Conservation (phyloP, 192 early-diverging fungal species). For the Kappamyces sp. region DNA sequence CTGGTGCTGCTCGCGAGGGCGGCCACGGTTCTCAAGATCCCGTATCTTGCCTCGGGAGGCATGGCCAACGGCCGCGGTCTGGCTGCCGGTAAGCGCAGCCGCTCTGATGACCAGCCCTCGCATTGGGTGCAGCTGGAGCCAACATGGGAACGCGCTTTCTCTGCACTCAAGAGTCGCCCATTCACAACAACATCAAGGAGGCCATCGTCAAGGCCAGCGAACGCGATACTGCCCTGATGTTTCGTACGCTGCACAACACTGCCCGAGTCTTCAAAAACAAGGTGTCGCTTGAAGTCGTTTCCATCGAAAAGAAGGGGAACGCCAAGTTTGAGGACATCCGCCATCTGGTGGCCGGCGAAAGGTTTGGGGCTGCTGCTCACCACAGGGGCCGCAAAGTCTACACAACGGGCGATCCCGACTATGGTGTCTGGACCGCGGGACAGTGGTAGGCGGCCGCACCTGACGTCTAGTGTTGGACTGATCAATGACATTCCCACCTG, state of each 20-base stretch:
- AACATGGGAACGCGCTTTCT: conserved; percentile 87
- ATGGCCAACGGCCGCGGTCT: conserved; percentile 74
- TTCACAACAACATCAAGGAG: conserved; percentile 71
- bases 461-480: conserved; percentile 57
- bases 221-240: conserved; percentile 60
- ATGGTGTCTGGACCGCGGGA: conserved; percentile 42
- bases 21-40: conserved; percentile 59
- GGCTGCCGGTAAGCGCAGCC: conserved; percentile 52
- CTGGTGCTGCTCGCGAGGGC: conserved; percentile 68
- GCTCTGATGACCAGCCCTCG: conserved; percentile 41
- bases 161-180: conserved; percentile 67
- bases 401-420: conserved; percentile 35
- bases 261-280: conserved; percentile 70
- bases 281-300: conserved; percentile 63
- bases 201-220: conserved; percentile 65
- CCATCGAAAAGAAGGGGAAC: conserved; percentile 55
- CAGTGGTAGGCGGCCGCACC: conserved; percentile 1
- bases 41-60: conserved; percentile 72
- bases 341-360: conserved; percentile 59
- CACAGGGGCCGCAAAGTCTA: conserved; percentile 39
- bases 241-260: conserved; percentile 71
- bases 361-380: too few species aligned
- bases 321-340: conserved; percentile 65
- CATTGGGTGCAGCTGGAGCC: conserved; percentile 52
- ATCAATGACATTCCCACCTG: conserved; percentile 78